Evolutionary conservation across 306 rosid species (phyloP), one percentile per base, ranked within the genome.

Genomic region (Glycyrrhiza uralensis): DNA sequence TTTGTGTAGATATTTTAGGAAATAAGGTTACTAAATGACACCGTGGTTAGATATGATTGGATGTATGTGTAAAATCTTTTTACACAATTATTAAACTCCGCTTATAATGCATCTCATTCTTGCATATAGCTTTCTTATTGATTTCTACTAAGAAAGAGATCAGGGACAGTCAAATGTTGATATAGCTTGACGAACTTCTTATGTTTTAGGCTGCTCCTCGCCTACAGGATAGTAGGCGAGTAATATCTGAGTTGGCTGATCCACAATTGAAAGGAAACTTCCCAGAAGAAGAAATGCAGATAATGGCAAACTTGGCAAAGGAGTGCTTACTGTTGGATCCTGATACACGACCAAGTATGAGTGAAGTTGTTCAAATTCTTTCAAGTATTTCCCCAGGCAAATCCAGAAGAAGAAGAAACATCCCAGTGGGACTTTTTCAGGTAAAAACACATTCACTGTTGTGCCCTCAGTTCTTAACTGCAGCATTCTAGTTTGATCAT

Each of bases 241-340:
- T 89, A 72, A 78, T 84, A 17, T 71, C 62, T 0, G 97, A 93
- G 76, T 76, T 93, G 80, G 81, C 77, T 5, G 97, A 94, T 71
- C 96, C 92, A 3, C 73, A 54, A 74, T 84, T 94, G 81, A 76
- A 81, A 29, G 93, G 97, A 52, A 76, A 86, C 58, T 91, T 85
- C 80, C 96, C 91, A 6, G 86, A 77, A 81, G 92, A 89, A 61
- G 99, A 94, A 83, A 66, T 94, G 90, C 92, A 86, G 26, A 79
- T 94, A 83, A 87, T 94, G 96, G 96, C 97, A 66, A 86, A 85
- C 86, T 83, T 94, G 69, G 97, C 99, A 55, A 91, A 89, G 82
- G 99, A 94, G 80, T 94, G 99, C 72, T 87, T 94, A 79, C 78
- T 87, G 20, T 82, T 87, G 85, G 97, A 94, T 78, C 99, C 99